Base-by-base conservation (phyloP, 2,329 filamentous ascomycete genomes). In the Sporothrix inflata region DNA sequence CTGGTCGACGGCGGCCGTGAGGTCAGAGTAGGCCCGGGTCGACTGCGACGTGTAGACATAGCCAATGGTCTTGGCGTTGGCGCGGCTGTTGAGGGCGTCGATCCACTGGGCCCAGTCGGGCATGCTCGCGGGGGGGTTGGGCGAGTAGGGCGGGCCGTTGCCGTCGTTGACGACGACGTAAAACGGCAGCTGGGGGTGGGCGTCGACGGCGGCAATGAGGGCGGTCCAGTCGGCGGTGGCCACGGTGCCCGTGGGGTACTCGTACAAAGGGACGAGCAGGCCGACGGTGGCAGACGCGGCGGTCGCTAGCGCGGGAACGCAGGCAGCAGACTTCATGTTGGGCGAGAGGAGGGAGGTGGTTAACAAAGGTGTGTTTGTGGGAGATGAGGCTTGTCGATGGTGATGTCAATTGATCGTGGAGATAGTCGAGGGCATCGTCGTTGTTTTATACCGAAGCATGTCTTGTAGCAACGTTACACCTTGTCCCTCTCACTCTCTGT, bases 261-360 rank as follows among this genome's bases (percentile, higher is more conserved):
- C 69, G 73, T 76, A 76, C n/a, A 76, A 61, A 4, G 75, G 75
- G 16, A 76, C 67, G n/a, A 76, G 70, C 53, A 76, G 73, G 63
- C 74, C 72, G 42, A 70, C 70, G 19, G 51, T 66, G 47, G 74
- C 74, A 4, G 78, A 79, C 8, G 81, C 82, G 3, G 74, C 77
- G 3, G 76, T 76, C 9, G 38, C 40, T 30, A 61, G 19, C 16
- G 57, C 30, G 7, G 30, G 40, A 8, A n/a, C 2, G 40, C 12
- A 65, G 16, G 60, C 60, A 42, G 34, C 38, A 34, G 53, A 19
- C 53, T 57, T 57, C 60, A 65, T 65, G 60, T 21, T 42, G 60
- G 21, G 3, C 11, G 38, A n/a, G 60, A 3, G 38, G 38, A 4
- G 14, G 34, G 7, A 9, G 16, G n/a, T 9, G 19, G 27, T n/a